Evolutionary conservation across 176 grass and related monocot species (phyloP).

Genomic region (Musa troglodytarum): DNA sequence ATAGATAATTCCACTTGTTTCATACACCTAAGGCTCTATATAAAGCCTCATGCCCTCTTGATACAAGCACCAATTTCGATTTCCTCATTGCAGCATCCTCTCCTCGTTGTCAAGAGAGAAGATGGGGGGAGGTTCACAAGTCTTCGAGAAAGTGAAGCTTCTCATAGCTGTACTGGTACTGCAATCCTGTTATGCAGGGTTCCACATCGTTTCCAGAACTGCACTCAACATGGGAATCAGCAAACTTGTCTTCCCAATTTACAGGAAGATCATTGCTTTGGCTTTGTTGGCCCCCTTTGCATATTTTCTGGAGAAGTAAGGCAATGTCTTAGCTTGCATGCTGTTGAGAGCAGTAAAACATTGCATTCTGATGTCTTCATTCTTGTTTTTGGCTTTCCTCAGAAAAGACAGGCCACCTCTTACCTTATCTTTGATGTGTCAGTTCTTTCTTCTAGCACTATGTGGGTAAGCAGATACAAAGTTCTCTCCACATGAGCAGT

Average conservation of each 20-base stretch:
- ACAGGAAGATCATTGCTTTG: conserved; percentile 86
- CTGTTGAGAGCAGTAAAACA: background rate
- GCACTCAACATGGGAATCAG: conserved; percentile 94
- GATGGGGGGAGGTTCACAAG: conserved; percentile 10
- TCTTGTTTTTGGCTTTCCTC: conserved; percentile 11
- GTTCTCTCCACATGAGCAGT: no score
- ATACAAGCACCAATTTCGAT: background rate
- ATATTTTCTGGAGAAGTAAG: conserved; percentile 93
- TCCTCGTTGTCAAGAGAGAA: background rate
- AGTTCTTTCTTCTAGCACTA: conserved; percentile 78
- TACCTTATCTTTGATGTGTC: conserved; percentile 67
- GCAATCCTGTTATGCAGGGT: conserved; percentile 74
- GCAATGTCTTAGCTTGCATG: background rate
- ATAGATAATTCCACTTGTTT: background rate
- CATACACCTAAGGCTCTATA: background rate
- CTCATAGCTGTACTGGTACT: conserved; percentile 53
- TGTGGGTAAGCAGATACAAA: conserved; percentile 47
- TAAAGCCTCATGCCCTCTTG: background rate
- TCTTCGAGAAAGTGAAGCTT: conserved; percentile 74
- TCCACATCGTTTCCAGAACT: conserved; percentile 73
- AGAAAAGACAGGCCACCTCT: conserved; percentile 88
- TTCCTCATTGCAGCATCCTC: background rate
- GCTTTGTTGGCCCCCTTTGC: conserved; percentile 79
- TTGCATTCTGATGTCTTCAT: background rate
- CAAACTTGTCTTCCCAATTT: conserved; percentile 82